A percentile compares a stretch with the other conserved stretches of the same genome.
Conservation (phyloP, 768 basidiomycete species). For the Suillus subaureus region DNA sequence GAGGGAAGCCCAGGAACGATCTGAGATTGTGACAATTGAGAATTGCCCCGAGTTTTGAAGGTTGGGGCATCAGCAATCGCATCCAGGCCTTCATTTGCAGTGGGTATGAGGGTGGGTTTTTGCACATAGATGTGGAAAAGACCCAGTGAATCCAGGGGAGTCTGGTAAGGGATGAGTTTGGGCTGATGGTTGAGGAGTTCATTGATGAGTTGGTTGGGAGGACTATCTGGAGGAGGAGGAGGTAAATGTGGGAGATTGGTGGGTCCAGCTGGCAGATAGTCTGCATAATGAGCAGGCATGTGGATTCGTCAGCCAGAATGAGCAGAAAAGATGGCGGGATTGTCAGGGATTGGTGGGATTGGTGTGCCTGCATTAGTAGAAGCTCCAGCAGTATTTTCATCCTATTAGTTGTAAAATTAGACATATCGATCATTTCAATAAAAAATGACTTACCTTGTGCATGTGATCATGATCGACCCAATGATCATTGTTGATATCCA, state of each 20-base stretch:
- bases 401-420: background rate
- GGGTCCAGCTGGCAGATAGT: constrained; percentile 8
- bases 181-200: background rate
- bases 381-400: background rate
- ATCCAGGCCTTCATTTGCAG: background rate
- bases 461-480: background rate
- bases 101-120: background rate
- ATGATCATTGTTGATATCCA: background rate
- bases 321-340: background rate
- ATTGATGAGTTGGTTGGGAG: background rate
- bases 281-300: background rate
- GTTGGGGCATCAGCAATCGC: constrained; percentile 3
- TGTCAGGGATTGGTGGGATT: background rate
- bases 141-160: background rate
- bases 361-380: background rate
- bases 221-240: background rate
- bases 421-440: too few species aligned
- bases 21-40: background rate
- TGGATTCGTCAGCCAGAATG: background rate
- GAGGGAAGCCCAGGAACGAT: background rate
- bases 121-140: constrained; percentile 6
- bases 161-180: background rate
- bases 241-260: background rate
- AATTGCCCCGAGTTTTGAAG: background rate
- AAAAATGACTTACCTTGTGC: background rate